Conservation (phyloP, 202 grass and related monocot species). For the Thinopyrum obtusiflorum region DNA sequence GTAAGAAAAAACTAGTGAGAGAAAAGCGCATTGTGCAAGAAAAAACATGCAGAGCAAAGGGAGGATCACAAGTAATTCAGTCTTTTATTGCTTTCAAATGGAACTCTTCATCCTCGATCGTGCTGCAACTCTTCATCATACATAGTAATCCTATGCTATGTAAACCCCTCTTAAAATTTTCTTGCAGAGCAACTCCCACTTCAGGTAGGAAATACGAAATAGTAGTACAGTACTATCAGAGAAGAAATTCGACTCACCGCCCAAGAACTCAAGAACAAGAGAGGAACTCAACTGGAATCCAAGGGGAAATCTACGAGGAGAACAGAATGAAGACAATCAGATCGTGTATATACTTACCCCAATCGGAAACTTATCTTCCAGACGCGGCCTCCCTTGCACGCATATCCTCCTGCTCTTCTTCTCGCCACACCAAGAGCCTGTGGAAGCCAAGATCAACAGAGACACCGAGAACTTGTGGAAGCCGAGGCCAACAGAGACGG, state of each 20-base stretch:
- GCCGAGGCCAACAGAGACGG: background rate
- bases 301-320: background rate
- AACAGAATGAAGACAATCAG: background rate
- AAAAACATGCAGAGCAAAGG: background rate
- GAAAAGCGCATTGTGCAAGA: background rate
- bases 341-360: background rate
- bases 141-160: background rate
- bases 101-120: background rate
- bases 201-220: background rate
- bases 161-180: background rate
- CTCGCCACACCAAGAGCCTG: background rate
- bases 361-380: slow-evolving; percentile 14
- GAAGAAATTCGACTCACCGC: background rate
- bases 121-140: background rate
- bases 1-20: background rate
- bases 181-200: background rate
- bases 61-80: background rate
- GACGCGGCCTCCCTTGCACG: background rate
- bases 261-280: background rate
- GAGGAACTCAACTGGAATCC: background rate
- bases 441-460: background rate
- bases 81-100: background rate
- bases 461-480: background rate
- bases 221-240: too few species aligned
- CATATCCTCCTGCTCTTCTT: background rate